These are phyloP conservation scores for Aechmea fasciata DNA, from an alignment of 176 grass and related monocot species.

Conservation along the genomic window DNA sequence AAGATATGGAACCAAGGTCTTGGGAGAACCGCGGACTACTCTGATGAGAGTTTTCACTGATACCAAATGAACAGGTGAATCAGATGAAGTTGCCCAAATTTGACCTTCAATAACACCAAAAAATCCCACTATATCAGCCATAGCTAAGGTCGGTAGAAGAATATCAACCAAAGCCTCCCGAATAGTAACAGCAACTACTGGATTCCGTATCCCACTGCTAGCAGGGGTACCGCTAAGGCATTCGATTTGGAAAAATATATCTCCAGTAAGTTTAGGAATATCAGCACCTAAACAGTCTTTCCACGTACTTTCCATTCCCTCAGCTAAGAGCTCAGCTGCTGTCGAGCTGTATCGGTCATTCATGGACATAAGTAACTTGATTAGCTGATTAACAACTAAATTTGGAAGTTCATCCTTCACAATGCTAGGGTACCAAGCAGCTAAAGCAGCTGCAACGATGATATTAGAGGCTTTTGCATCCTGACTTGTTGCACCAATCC, in stretches of 20 bases:
- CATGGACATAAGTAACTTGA: constrained; percentile 92
- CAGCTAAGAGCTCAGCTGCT: constrained; percentile 84
- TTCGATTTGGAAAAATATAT: constrained; percentile 93
- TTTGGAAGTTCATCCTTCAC: constrained; percentile 63
- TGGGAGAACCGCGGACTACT: constrained; percentile 64
- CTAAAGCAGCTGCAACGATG: constrained; percentile 86
- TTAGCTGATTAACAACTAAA: constrained; percentile 75
- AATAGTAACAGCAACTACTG: constrained; percentile 52
- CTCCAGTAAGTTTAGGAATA: constrained; percentile 63
- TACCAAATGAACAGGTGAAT: constrained; percentile 83
- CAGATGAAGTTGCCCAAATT: constrained; percentile 84
- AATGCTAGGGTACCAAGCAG: constrained; percentile 95
- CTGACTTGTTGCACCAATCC: constrained; percentile 76
- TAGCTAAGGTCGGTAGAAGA: constrained; percentile 83
- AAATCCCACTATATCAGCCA: constrained; percentile 78
- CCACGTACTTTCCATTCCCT: constrained; percentile 94
- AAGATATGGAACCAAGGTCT: constrained; percentile 60
- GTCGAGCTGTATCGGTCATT: constrained; percentile 87
- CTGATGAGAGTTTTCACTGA: constrained; percentile 76
- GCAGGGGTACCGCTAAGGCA: constrained; percentile 59
- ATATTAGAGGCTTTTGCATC: constrained; percentile 90
- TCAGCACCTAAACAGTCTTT: constrained; percentile 67
- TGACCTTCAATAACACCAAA: constrained; percentile 83
- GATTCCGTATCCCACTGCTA: constrained; percentile 41
- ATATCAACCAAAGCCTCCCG: constrained; percentile 60